phyloP scores from a whole-genome alignment of 2,329 filamentous ascomycete genomes.

The Alternaria triticimaculans region DNA sequence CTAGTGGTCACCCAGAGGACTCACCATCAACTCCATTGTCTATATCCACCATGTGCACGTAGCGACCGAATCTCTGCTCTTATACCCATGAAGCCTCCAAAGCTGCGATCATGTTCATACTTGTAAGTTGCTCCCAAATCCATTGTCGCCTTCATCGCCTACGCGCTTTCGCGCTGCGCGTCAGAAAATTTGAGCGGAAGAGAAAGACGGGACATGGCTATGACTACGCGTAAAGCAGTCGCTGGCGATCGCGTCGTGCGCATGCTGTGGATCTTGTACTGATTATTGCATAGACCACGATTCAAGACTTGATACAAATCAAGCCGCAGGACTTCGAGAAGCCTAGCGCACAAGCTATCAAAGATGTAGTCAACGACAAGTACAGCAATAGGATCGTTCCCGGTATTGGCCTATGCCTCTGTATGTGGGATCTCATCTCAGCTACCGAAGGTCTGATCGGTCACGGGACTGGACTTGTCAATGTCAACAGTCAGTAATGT shows the following conservation, averaged over 20 bases:
- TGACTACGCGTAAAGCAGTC: neutral
- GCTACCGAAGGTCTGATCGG: slow-evolving; percentile 93
- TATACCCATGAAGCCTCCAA: slow-evolving; percentile 36
- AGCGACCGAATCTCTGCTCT: slow-evolving; percentile 12
- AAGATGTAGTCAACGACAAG: slow-evolving; percentile 96
- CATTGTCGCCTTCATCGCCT: neutral
- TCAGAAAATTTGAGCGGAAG: slow-evolving; percentile 10
- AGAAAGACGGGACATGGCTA: neutral
- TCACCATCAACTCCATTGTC: slow-evolving; percentile 1
- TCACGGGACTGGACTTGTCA: slow-evolving; percentile 88
- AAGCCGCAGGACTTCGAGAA: slow-evolving; percentile 87
- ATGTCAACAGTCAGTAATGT: slow-evolving; percentile 97
- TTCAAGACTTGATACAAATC: slow-evolving; percentile 94
- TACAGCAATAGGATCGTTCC: slow-evolving; percentile 98
- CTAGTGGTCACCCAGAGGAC: slow-evolving; percentile 10
- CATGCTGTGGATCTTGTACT: neutral
- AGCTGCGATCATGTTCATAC: slow-evolving; percentile 46
- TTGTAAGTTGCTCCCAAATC: slow-evolving; percentile 36
- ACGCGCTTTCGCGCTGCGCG: neutral
- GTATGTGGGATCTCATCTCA: slow-evolving; percentile 87
- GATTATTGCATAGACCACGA: slow-evolving; percentile 71
- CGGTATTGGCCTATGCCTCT: slow-evolving; percentile 91
- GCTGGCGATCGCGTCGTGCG: neutral
- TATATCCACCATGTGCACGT: slow-evolving; percentile 17
- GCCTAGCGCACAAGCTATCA: slow-evolving; percentile 80